These are phyloP conservation scores for Nemophila menziesii DNA, from an alignment of 257 asterid genomes.

Conservation along the genomic window DNA sequence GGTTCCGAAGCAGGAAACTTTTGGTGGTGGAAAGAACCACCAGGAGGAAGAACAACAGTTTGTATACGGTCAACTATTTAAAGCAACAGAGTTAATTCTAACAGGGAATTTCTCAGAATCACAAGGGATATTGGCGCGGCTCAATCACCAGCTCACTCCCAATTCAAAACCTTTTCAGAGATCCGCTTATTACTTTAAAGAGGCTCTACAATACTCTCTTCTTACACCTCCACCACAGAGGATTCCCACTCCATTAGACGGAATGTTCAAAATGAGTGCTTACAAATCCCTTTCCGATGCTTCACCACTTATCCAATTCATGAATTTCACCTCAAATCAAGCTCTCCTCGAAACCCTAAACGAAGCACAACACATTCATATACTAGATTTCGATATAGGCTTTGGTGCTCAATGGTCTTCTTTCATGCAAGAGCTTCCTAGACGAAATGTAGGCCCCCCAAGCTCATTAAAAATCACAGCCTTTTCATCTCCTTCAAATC, in stretches of 20 bases:
- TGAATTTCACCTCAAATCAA: slow-evolving; percentile 44
- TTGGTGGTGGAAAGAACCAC: slow-evolving; percentile 7
- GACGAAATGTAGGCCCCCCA: slow-evolving; percentile 15
- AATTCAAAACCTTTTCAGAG: slow-evolving; percentile 29
- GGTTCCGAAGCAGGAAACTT: slow-evolving; percentile 29
- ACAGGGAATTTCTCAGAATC: slow-evolving; percentile 41
- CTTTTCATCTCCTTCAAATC: slow-evolving; percentile 42
- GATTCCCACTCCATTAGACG: slow-evolving; percentile 30
- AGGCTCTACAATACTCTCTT: slow-evolving; percentile 29
- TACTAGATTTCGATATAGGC: slow-evolving; percentile 45
- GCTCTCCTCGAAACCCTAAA: slow-evolving; percentile 36
- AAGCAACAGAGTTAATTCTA: slow-evolving; percentile 33
- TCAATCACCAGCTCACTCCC: slow-evolving; percentile 40
- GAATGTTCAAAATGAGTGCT: slow-evolving; percentile 43
- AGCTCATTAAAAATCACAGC: slow-evolving; percentile 33
- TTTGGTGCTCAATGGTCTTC: slow-evolving; percentile 57
- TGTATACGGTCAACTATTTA: slow-evolving; percentile 24
- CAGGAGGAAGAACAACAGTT: slow-evolving; percentile 21
- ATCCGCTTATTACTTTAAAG: slow-evolving; percentile 37
- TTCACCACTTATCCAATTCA: slow-evolving; percentile 38
- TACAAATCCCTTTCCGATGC: slow-evolving; percentile 31
- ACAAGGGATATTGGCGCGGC: slow-evolving; percentile 56
- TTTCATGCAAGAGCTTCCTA: slow-evolving; percentile 43
- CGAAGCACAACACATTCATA: slow-evolving; percentile 21
- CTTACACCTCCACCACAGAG: slow-evolving; percentile 18